Evolutionary conservation across 306 rosid species (phyloP).

Genomic region (Prunus campanulata): DNA sequence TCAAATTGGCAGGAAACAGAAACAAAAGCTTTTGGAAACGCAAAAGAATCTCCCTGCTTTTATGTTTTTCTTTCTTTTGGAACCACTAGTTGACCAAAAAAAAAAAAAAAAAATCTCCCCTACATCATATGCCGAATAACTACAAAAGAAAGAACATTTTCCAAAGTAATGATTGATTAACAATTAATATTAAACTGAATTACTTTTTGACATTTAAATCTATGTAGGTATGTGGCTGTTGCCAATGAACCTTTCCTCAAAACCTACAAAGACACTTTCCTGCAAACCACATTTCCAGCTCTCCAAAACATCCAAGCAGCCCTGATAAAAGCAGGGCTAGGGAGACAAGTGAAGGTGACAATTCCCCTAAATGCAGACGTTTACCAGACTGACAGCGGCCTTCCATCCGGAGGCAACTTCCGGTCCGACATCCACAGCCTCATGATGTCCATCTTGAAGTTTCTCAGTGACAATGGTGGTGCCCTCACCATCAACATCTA

Average conservation of each 20-base stretch:
- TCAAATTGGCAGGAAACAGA: too few species aligned
- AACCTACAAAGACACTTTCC: slow-evolving; percentile 61
- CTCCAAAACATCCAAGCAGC: slow-evolving; percentile 93
- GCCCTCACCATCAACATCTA: slow-evolving; percentile 87
- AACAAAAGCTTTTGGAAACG: too few species aligned
- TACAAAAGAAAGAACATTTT: too few species aligned
- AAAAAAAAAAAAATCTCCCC: too few species aligned
- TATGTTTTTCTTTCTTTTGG: too few species aligned
- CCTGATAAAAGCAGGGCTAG: slow-evolving; percentile 81
- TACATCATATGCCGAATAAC: too few species aligned
- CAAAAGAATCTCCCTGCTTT: not conserved
- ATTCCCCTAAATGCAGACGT: slow-evolving; percentile 92
- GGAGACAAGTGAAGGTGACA: slow-evolving; percentile 81
- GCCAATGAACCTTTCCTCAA: slow-evolving; percentile 90
- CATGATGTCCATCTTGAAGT: slow-evolving; percentile 65
- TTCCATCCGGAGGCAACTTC: slow-evolving; percentile 87
- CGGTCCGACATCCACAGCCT: slow-evolving; percentile 64
- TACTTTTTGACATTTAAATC: not conserved
- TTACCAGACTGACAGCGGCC: slow-evolving; percentile 56
- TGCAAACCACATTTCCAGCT: slow-evolving; percentile 68
- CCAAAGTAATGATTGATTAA: not conserved
- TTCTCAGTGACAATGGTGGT: slow-evolving; percentile 52
- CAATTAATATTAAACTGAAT: not conserved
- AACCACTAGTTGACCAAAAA: too few species aligned
- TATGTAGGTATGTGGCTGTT: slow-evolving; percentile 66